Evolutionary conservation across 2,329 filamentous ascomycete species (phyloP), one percentile per base, ranked within the genome.

Genomic region (Aspergillus sp.): DNA sequence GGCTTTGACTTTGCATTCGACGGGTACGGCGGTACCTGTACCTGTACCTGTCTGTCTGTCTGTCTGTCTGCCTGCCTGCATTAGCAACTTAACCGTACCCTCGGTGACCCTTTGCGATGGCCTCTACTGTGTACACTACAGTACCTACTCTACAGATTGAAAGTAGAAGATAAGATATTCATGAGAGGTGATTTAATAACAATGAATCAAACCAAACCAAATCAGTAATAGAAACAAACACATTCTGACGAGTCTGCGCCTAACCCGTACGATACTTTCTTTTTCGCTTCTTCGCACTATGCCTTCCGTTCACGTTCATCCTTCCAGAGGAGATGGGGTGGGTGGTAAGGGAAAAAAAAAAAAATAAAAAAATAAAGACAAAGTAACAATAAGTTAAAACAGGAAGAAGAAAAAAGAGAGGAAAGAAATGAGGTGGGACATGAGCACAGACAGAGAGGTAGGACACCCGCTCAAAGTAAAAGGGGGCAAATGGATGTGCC

Each of bases 21-120:
- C 45, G 54, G 54, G 31, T 56, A 56, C 54, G 32, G 54, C 47
- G 54, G 54, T 51, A 56, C 49, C 54, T 56, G 32, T 47, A 9
- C 26, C 26, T 29, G 26, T 29, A 20, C 22, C 4, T 22, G 22
- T 22, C 22, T 22, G 22, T 22, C 24, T 24, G 24, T 4, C 45
- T 47, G 45, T 22, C 22, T 22, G 22, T 22, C 22, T 24, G 22
- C 4, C 22, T 24, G 24, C 24, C 45, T 47, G 45, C 45, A 47
- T 47, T 46, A 42, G 39, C 54, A 51, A 47, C 54, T 56, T 56
- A 56, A 50, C 54, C 54, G 26, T 12, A 51, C 46, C 32, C 20
- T 56, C 54, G 54, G 54, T 31, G 54, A 56, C 47, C 42, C 18
- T 51, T 50, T 32, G 6, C 5, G 6, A 12, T 42, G 14, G 16